phyloP scores from a whole-genome alignment of 1,139 yeast genomes.

The Hyphopichia wangnamkhiaoensis region DNA sequence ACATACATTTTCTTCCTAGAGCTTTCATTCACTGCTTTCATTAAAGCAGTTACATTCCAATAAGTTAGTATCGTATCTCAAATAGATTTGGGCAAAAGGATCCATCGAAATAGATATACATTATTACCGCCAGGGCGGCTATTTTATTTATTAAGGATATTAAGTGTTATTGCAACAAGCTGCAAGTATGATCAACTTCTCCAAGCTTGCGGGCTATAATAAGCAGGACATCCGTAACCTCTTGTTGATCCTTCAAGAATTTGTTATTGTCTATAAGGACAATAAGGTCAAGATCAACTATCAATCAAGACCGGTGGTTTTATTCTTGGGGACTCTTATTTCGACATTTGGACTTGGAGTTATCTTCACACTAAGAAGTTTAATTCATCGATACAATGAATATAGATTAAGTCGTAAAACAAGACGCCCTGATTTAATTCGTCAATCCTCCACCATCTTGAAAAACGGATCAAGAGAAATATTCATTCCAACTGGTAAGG shows the following conservation, averaged over 20 bases:
- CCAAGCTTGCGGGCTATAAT: constrained; percentile 36
- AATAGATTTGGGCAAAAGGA: too few species aligned
- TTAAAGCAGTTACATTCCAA: too few species aligned
- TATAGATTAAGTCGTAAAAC: constrained; percentile 23
- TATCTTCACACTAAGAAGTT: constrained; percentile 32
- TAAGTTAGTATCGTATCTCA: too few species aligned
- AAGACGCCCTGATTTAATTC: constrained; percentile 40
- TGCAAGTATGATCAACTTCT: constrained; percentile 32
- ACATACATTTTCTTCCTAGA: too few species aligned
- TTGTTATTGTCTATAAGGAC: constrained; percentile 36
- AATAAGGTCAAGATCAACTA: constrained; percentile 44
- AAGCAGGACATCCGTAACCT: constrained; percentile 37
- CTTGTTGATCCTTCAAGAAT: constrained; percentile 38
- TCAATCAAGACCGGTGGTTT: constrained; percentile 46
- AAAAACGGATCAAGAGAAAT: constrained; percentile 59
- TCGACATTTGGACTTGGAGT: constrained; percentile 48
- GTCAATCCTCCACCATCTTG: constrained; percentile 46
- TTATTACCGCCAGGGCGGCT: too few species aligned
- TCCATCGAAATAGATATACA: too few species aligned
- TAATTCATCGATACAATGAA: constrained; percentile 35
- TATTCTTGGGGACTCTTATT: constrained; percentile 43
- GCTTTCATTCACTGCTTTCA: too few species aligned
- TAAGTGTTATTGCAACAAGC: too few species aligned
- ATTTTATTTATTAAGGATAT: neutral
- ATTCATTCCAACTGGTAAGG: constrained; percentile 53